Percentiles rank a stretch among this genome's conserved stretches.
These are phyloP conservation scores for Phytophthora kernoviae DNA, from an alignment of 352 stramenopile genomes.

Conservation along the genomic window DNA sequence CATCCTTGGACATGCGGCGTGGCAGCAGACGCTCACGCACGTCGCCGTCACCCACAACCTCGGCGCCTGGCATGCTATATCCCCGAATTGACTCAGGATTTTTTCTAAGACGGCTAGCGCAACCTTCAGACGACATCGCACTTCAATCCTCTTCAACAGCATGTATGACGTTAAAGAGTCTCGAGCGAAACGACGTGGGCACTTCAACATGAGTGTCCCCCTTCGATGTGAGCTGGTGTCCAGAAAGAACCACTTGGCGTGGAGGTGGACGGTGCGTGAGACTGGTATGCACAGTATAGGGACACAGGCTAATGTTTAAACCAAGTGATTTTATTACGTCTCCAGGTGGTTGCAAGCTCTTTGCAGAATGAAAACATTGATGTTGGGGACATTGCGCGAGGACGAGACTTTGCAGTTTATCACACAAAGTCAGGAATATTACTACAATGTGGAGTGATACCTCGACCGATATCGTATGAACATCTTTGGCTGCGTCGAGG, in stretches of 20 bases:
- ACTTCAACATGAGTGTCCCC: slow-evolving; percentile 4
- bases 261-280: slow-evolving; percentile 18
- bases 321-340: neutral
- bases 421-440: slow-evolving; percentile 15
- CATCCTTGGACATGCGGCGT: slow-evolving; percentile 15
- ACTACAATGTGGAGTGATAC: slow-evolving; percentile 20
- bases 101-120: slow-evolving; percentile 7
- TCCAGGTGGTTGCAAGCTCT: slow-evolving; percentile 3
- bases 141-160: too few relatives aligned
- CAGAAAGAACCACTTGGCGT: slow-evolving; percentile 16
- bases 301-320: neutral
- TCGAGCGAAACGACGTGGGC: slow-evolving; percentile 25
- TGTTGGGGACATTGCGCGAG: slow-evolving; percentile 15
- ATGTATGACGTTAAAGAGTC: too few relatives aligned
- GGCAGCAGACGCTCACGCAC: slow-evolving; percentile 57
- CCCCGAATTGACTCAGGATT: slow-evolving; percentile 18
- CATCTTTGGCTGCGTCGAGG: slow-evolving; percentile 16
- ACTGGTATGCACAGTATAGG: neutral
- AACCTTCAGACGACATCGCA: slow-evolving; percentile 17
- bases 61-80: slow-evolving; percentile 24
- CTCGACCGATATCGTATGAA: slow-evolving; percentile 20
- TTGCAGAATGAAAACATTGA: slow-evolving; percentile 12
- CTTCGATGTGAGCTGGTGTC: slow-evolving; percentile 23
- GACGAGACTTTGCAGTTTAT: slow-evolving; percentile 28
- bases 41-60: slow-evolving; percentile 28